phyloP scores from a whole-genome alignment of 331 rosid genomes.

The Acacia concinna region DNA sequence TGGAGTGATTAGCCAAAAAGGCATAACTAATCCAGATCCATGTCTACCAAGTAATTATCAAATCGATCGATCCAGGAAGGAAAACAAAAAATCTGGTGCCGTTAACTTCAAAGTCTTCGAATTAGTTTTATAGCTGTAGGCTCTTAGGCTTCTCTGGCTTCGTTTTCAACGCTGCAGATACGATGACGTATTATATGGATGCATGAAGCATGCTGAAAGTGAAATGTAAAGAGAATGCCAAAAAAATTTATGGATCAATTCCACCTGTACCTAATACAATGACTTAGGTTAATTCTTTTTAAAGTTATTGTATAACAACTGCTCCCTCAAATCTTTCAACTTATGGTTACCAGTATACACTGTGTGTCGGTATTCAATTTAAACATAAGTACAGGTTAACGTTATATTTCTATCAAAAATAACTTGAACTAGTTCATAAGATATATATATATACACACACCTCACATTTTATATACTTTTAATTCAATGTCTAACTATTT shows the following conservation, averaged over 20 bases:
- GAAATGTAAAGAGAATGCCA: background rate
- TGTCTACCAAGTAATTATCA: background rate
- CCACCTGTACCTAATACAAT: background rate
- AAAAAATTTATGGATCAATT: background rate
- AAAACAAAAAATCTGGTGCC: background rate
- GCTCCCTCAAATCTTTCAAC: background rate
- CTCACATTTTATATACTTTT: too few species aligned
- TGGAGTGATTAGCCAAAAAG: background rate
- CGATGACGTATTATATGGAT: background rate
- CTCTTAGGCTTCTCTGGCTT: background rate
- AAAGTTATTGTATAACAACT: background rate
- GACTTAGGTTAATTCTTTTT: background rate
- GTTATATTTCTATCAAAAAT: too few species aligned
- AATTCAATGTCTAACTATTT: too few species aligned
- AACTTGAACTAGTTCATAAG: too few species aligned
- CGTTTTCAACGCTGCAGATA: background rate
- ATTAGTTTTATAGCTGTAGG: background rate
- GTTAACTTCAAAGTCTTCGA: background rate
- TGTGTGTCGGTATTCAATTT: too few species aligned
- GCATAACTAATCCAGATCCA: background rate
- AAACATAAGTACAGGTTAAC: too few species aligned
- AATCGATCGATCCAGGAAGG: background rate
- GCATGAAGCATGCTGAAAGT: too few species aligned
- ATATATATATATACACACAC: too few species aligned
- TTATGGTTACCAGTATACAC: background rate